phyloP scores from a whole-genome alignment of 352 stramenopile genomes.

The Phytophthora crassamura region DNA sequence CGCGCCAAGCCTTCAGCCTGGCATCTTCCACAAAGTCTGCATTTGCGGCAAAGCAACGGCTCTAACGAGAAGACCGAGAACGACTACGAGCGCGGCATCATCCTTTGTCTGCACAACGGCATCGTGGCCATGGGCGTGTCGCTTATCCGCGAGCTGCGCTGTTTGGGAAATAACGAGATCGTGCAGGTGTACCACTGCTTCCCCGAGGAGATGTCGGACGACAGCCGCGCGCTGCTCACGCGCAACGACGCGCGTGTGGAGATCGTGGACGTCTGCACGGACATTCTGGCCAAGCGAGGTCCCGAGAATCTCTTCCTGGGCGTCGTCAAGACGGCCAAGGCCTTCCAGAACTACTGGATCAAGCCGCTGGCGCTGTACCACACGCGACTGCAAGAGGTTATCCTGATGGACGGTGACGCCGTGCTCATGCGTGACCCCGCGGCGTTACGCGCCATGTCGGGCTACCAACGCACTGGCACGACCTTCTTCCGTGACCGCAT shows the following conservation, averaged over 20 bases:
- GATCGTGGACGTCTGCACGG: conserved; percentile 68
- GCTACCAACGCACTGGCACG: conserved; percentile 55
- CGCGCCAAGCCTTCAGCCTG: conserved; percentile 18
- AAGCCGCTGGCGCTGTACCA: conserved; percentile 67
- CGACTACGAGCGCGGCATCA: conserved; percentile 34
- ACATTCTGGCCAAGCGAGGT: conserved; percentile 40
- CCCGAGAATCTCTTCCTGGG: conserved; percentile 36
- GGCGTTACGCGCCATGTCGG: conserved; percentile 35
- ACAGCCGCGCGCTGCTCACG: conserved; percentile 44
- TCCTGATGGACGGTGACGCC: conserved; percentile 66
- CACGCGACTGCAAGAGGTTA: conserved; percentile 52
- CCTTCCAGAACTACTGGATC: conserved; percentile 67
- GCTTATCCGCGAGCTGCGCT: conserved; percentile 58
- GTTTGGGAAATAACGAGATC: conserved; percentile 31
- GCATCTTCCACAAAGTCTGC: conserved; percentile 12
- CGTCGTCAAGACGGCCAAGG: conserved; percentile 28
- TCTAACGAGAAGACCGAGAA: background rate
- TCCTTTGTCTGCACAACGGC: conserved; percentile 54
- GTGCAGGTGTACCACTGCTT: conserved; percentile 35
- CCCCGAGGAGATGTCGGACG: conserved; percentile 48
- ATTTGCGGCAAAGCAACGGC: conserved; percentile 4
- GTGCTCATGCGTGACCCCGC: conserved; percentile 54
- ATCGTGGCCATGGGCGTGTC: conserved; percentile 59
- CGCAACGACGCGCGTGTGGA: conserved; percentile 53
- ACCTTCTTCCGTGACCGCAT: conserved; percentile 77